Evolutionary conservation across 306 rosid species (phyloP).

Genomic region (Vigna unguiculata): DNA sequence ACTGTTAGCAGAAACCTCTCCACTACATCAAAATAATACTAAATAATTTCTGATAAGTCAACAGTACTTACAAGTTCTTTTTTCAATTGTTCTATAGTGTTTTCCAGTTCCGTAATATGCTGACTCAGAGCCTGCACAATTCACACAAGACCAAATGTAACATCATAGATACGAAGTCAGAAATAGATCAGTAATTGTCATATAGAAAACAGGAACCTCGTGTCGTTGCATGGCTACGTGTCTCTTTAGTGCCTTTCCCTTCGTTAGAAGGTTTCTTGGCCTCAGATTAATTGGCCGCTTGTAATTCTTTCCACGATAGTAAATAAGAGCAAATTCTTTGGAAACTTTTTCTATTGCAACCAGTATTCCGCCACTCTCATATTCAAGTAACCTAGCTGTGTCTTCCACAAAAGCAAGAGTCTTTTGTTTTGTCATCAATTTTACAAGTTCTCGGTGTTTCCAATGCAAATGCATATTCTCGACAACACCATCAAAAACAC

Average conservation of each 20-base stretch:
- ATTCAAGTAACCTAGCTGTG: slow-evolving; percentile 92
- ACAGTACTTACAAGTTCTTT: slow-evolving; percentile 75
- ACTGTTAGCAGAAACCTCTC: slow-evolving; percentile 7
- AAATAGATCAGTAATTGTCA: slow-evolving; percentile 34
- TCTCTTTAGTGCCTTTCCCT: slow-evolving; percentile 94
- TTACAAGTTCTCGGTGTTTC: slow-evolving; percentile 97
- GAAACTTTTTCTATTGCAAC: slow-evolving; percentile 93
- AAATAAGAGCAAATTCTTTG: slow-evolving; percentile 84
- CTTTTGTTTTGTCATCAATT: slow-evolving; percentile 87
- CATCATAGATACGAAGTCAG: slow-evolving; percentile 25
- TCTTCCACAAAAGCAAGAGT: slow-evolving; percentile 96
- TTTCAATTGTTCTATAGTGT: slow-evolving; percentile 73
- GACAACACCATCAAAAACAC: slow-evolving; percentile 94
- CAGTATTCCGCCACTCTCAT: slow-evolving; percentile 94
- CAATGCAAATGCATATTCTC: slow-evolving; percentile 99
- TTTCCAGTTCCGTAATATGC: slow-evolving; percentile 88
- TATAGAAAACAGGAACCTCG: slow-evolving; percentile 62
- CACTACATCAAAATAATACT: slow-evolving; percentile 5
- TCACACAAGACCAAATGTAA: slow-evolving; percentile 47
- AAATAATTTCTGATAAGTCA: slow-evolving; percentile 8
- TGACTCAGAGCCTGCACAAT: slow-evolving; percentile 91
- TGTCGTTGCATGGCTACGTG: slow-evolving; percentile 98
- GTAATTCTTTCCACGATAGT: slow-evolving; percentile 98
- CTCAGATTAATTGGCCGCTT: slow-evolving; percentile 84
- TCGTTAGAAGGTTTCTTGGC: slow-evolving; percentile 93